Evolutionary conservation across 495 filamentous ascomycete species (phyloP).

Genomic region (Penicillium samsonianum): DNA sequence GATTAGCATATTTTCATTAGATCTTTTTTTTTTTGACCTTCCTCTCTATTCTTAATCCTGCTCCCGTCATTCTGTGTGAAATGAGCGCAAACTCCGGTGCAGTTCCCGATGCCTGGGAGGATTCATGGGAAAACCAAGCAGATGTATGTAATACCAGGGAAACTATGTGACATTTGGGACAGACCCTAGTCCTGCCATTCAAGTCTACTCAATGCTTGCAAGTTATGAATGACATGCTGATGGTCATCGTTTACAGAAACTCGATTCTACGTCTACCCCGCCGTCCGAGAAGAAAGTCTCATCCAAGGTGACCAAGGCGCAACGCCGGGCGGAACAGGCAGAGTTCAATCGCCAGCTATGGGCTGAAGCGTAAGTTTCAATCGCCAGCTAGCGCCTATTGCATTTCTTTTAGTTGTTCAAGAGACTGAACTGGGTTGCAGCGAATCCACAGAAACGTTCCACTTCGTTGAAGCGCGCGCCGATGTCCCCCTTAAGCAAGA

Average conservation of each 20-base stretch:
- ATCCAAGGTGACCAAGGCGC: constrained; percentile 65
- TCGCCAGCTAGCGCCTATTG: background rate
- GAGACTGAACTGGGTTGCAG: constrained; percentile 29
- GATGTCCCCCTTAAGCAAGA: constrained; percentile 71
- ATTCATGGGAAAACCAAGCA: constrained; percentile 81
- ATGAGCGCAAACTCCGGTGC: constrained; percentile 55
- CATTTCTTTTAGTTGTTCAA: background rate
- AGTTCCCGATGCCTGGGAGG: constrained; percentile 83
- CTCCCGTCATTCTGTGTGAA: constrained; percentile 16
- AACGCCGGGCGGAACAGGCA: constrained; percentile 76
- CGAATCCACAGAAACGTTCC: constrained; percentile 64
- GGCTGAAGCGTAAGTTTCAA: constrained; percentile 73
- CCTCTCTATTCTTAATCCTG: background rate
- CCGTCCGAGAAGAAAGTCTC: constrained; percentile 49
- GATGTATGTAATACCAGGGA: constrained; percentile 54
- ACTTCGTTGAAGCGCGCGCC: constrained; percentile 68
- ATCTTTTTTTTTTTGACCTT: background rate
- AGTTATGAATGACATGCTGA: constrained; percentile 16
- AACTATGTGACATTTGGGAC: background rate
- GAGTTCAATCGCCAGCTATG: constrained; percentile 83
- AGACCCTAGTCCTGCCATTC: background rate
- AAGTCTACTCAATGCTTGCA: background rate
- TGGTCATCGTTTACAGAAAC: constrained; percentile 30
- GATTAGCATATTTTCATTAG: constrained; percentile 1
- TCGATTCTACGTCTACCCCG: constrained; percentile 39